Evolutionary conservation across 2,329 filamentous ascomycete genomes (phyloP), one percentile per base, ranked within the genome.

Genomic region (Aspergillus tubingensis): DNA sequence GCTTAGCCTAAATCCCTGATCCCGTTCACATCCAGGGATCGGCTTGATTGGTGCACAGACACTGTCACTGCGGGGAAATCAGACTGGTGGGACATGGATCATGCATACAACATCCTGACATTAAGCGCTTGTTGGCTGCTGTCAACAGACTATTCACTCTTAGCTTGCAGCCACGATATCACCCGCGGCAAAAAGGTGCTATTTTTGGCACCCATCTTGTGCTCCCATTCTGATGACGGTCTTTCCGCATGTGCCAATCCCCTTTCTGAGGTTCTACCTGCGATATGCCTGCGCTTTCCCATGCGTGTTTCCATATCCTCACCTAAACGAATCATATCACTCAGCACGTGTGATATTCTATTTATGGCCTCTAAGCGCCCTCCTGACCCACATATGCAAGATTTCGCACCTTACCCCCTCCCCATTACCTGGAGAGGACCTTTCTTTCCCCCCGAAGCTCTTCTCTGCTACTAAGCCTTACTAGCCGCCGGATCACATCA

Each of bases 121-220:
- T 56, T 60, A 53, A 53, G 17, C 23, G n/a, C 21, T 21, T 27
- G 23, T 25, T 49, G 19, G 21, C 21, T 39, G 36, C 13, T 39
- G 36, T n/a, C 10, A 13, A 39, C 13, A n/a, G 36, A 25, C 47
- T 49, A 49, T 49, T 27, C 13, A 23, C 47, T 49, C 7, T 15
- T 49, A 49, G 15, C 47, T n/a, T 49, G 47, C 47, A 49, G 47
- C 47, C 23, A 25, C 23, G 25, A 30, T 15, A 17, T 4, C 47
- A n/a, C 21, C n/a, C 43, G 36, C 51, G 43, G 17, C 51, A 27
- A n/a, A 17, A 27, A 50, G 13, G 4, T 53, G 49, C 50, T 59
- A 59, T 59, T 59, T 59, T 59, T 59, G 38, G 47, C 2, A 52
- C 32, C 50, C 44, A 51, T 56, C 30, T 36, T 41, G 48, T 49